Evolutionary conservation across 192 early-diverging fungal genomes (phyloP).

Genomic region (Backusella sp.): DNA sequence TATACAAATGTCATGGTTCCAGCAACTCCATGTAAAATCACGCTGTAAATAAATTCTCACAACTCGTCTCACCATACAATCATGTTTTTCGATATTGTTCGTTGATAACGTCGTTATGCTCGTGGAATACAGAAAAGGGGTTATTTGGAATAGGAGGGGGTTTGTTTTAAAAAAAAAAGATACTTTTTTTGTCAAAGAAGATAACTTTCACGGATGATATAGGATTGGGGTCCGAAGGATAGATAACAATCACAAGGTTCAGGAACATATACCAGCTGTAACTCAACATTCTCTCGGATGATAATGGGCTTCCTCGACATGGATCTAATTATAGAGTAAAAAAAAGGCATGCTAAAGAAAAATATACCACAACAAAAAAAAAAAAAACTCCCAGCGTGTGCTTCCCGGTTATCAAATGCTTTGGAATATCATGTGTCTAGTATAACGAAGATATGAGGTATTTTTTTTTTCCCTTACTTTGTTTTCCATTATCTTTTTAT

Average conservation of each 20-base stretch:
- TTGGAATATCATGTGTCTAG: background rate
- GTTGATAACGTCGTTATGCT: background rate
- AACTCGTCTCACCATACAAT: background rate
- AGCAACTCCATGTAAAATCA: conserved; percentile 29
- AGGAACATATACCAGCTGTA: background rate
- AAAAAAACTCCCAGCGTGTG: background rate
- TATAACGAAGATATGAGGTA: conserved; percentile 1
- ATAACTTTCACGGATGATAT: background rate
- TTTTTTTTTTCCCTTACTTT: background rate
- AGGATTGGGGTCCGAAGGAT: background rate
- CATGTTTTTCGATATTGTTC: background rate
- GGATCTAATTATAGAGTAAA: background rate
- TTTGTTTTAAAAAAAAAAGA: background rate
- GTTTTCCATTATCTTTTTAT: background rate
- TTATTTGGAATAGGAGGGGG: too few species aligned
- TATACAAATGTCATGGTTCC: conserved; percentile 6
- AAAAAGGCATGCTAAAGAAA: background rate
- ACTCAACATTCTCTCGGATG: background rate
- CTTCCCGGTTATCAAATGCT: too few species aligned
- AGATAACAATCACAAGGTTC: background rate
- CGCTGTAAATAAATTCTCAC: conserved; percentile 20
- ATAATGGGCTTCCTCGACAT: background rate
- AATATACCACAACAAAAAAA: background rate
- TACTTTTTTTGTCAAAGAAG: background rate
- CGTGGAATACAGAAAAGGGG: background rate